Percentiles rank a stretch among this genome's conserved stretches.
Evolutionary conservation across 2,329 filamentous ascomycete genomes (phyloP).

Genomic region (Hypoxylon sp.): DNA sequence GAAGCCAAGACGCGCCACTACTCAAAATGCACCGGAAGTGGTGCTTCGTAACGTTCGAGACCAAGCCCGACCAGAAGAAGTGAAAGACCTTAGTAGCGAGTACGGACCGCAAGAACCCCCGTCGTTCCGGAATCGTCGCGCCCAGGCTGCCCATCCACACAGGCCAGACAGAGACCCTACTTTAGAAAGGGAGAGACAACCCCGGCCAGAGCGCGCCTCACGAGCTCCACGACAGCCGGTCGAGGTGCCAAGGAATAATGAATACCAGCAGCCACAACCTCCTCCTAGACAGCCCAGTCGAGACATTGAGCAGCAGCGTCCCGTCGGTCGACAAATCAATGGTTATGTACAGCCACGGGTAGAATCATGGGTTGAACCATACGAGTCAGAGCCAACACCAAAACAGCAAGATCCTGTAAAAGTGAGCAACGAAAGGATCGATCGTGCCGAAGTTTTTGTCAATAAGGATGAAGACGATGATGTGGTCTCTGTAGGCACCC

Average conservation of each 20-base stretch:
- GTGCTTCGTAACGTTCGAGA: slow-evolving; percentile 31
- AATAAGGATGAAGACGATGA: slow-evolving; percentile 36
- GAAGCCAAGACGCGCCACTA: slow-evolving; percentile 29
- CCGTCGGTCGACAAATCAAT: slow-evolving; percentile 11
- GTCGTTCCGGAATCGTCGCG: slow-evolving; percentile 30
- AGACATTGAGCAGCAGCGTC: slow-evolving; percentile 18
- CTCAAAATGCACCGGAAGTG: slow-evolving; percentile 37
- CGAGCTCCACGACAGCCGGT: slow-evolving; percentile 20
- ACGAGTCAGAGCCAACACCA: not conserved
- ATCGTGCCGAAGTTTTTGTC: slow-evolving; percentile 11
- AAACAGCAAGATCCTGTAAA: too few relatives aligned
- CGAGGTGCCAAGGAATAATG: not conserved
- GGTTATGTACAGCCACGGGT: slow-evolving; percentile 26
- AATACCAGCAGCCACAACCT: slow-evolving; percentile 5
- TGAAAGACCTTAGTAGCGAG: slow-evolving; percentile 15
- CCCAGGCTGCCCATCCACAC: slow-evolving; percentile 26
- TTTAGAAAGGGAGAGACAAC: slow-evolving; percentile 39
- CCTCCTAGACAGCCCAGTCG: slow-evolving; percentile 8
- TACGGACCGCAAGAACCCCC: slow-evolving; percentile 27
- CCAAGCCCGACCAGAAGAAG: slow-evolving; percentile 31
- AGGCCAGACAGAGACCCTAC: slow-evolving; percentile 30
- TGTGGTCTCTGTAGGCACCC: slow-evolving; percentile 36
- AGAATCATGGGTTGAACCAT: slow-evolving; percentile 22
- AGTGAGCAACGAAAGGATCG: slow-evolving; percentile 3
- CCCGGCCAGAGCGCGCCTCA: slow-evolving; percentile 29